phyloP scores from a whole-genome alignment of 1,284 basidiomycete genomes.

The Cryptococcus sp. region DNA sequence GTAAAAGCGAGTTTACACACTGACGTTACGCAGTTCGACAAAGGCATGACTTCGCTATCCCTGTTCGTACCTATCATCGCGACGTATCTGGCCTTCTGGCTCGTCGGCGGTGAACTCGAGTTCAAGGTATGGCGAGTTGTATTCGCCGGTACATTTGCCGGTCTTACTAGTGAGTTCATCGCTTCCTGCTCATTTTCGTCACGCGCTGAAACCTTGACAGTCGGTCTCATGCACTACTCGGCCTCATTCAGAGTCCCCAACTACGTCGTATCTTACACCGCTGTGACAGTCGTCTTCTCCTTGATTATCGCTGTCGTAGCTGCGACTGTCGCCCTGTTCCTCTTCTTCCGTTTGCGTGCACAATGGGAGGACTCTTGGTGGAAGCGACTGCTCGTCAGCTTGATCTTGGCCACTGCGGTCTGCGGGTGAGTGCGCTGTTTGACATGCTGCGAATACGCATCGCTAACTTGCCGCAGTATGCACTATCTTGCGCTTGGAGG shows the following conservation, averaged over 20 bases:
- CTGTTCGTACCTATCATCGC: slow-evolving; percentile 56
- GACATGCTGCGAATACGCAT: not conserved
- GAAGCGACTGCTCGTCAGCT: slow-evolving; percentile 54
- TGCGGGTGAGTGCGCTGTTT: slow-evolving; percentile 40
- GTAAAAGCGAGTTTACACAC: too few species aligned
- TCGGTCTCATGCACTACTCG: slow-evolving; percentile 56
- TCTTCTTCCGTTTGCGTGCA: slow-evolving; percentile 56
- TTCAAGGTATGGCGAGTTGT: slow-evolving; percentile 52
- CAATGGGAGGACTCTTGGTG: slow-evolving; percentile 58
- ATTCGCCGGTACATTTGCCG: slow-evolving; percentile 69
- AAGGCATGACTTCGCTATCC: slow-evolving; percentile 56
- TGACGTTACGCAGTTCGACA: slow-evolving; percentile 42
- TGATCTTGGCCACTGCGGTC: slow-evolving; percentile 55
- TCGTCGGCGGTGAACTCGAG: slow-evolving; percentile 53
- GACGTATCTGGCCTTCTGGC: slow-evolving; percentile 55
- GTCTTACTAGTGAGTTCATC: slow-evolving; percentile 75
- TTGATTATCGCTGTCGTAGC: slow-evolving; percentile 56
- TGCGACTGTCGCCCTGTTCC: slow-evolving; percentile 53
- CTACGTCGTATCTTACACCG: slow-evolving; percentile 37
- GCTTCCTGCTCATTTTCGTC: slow-evolving; percentile 34
- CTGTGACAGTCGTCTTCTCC: slow-evolving; percentile 54
- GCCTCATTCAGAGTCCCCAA: slow-evolving; percentile 54
- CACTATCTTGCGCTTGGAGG: slow-evolving; percentile 58
- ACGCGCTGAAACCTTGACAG: slow-evolving; percentile 12
- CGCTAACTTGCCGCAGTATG: slow-evolving; percentile 42